A percentile compares a stretch with the other conserved stretches of the same genome.
Conservation (phyloP, 2,329 filamentous ascomycete genomes). For the Penicillium olsonii region DNA sequence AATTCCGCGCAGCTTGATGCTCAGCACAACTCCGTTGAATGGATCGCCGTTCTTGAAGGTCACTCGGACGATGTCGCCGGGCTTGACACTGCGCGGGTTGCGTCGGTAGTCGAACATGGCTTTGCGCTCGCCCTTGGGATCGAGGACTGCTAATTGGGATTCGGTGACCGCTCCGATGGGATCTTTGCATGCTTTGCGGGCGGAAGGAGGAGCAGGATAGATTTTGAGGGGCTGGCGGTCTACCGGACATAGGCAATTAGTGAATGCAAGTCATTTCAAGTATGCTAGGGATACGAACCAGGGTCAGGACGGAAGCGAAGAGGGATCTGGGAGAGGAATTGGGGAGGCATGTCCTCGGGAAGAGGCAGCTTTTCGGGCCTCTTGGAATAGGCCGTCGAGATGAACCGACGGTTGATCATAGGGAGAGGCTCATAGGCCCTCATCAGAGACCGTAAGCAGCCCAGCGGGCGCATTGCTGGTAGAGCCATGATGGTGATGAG, state of each 20-base stretch:
- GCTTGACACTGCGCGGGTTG: slow-evolving; percentile 76
- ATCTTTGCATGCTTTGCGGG: slow-evolving; percentile 50
- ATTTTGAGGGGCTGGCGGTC: slow-evolving; percentile 54
- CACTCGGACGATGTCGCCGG: slow-evolving; percentile 89
- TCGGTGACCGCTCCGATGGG: slow-evolving; percentile 68
- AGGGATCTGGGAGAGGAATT: slow-evolving; percentile 47
- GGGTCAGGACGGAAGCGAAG: slow-evolving; percentile 38
- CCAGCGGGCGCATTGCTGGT: slow-evolving; percentile 64
- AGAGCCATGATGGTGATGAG: slow-evolving; percentile 59
- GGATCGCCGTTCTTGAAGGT: slow-evolving; percentile 83
- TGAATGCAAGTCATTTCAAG: not conserved
- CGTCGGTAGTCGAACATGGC: slow-evolving; percentile 72
- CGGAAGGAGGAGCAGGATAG: slow-evolving; percentile 51
- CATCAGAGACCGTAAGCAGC: slow-evolving; percentile 68
- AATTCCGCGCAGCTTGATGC: slow-evolving; percentile 81
- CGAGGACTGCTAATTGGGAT: slow-evolving; percentile 71
- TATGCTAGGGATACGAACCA: slow-evolving; percentile 28
- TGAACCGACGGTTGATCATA: slow-evolving; percentile 47
- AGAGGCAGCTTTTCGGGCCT: slow-evolving; percentile 43
- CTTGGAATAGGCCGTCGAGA: slow-evolving; percentile 52
- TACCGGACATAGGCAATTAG: slow-evolving; percentile 14
- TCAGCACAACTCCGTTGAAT: slow-evolving; percentile 84
- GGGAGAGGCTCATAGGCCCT: slow-evolving; percentile 56
- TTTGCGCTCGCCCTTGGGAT: slow-evolving; percentile 80
- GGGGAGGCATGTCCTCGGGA: slow-evolving; percentile 43